Base-by-base conservation (phyloP, 805 yeast species). In the Saturnispora galanensis region DNA sequence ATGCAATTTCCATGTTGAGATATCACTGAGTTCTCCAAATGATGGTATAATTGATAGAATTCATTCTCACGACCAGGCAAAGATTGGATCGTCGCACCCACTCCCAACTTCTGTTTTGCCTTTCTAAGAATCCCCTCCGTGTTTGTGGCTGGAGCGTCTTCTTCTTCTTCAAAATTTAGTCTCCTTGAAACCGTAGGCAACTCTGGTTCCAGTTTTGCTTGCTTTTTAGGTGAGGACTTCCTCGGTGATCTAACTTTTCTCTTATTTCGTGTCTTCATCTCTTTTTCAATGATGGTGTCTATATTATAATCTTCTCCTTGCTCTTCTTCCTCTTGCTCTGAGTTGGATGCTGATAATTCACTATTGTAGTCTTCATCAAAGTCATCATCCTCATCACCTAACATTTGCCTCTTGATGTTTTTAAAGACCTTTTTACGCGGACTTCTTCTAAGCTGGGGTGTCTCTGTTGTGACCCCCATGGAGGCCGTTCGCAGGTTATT, bases 51-150 rank as follows among this genome's bases (percentile, higher is more conserved):
- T 45, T 79, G 74, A 9, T 79, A 74, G 57, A 82, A 88, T 59
- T 93, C 95, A 16, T 74, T 73, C 50, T 87, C 97, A 44, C 98
- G 72, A 46, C 97, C 88, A 0, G 96, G 96, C 32, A 90, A 66
- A 1, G 79, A 60, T 44, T 65, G 68, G 39, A 72, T 58, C 52
- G 67, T 69, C 2, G 66, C 60, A 17, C 60, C 56, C 2, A 69
- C 62, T 33, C 66, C 69, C 34, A 69, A 57, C 29, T 62, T 58
- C 39, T 65, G 59, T 31, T 68, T 69, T 1, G 76, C 71, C 36
- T 64, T 63, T 12, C 66, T 52, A 48, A 64, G 53, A 16, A 51
- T 47, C 28, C 48, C 49, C 8, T 56, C 46, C 2, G 60, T 58
- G 7, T 21, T 21, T 21, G 26, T 21, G 8, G 8, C 26, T 6